Base-by-base conservation (phyloP, 176 grass and related monocot genomes). In the Otatea glauca region DNA sequence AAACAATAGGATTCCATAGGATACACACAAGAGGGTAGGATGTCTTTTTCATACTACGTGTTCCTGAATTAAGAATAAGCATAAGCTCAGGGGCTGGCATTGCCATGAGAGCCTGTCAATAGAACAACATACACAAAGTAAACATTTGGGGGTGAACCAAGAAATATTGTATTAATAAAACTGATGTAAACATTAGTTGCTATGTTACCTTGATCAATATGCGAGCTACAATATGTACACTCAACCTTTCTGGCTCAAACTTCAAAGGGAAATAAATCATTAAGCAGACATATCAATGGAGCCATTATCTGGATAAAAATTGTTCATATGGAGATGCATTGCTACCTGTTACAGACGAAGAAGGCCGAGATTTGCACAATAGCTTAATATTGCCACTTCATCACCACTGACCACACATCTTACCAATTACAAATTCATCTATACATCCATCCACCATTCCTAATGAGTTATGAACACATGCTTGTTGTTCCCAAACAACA, bases 61-160 rank as follows among this genome's bases (percentile, higher is more conserved):
- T 49, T 99, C 96, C 72, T 93, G 96, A 68, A 99, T 99, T 74
- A 99, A 86, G 91, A 96, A 99, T 68, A 99, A 86, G 83, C 96
- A 99, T 18, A 99, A 75, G 55, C 93, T 99, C 96, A 5, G 91
- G 89, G 12, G 84, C 89, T 29, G 96, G 96, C 96, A 92, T 96
- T 86, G 91, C 96, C 96, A 99, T 99, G 69, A 99, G 93, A 84
- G 96, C 93, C 96, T 99, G 86, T 62, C 51, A 88, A 44, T 21
- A 87, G n/a, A 94, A 77, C 65, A 89, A 79, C 39, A 74, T 63
- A n/a, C 18, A 71, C 29, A 66, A 7, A 79, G 45, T 29, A 82
- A 70, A 34, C 5, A 74, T 37, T 59, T 81, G 49, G 59, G 63
- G 83, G 32, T 29, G 41, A 80, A 77, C 21, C 15, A 29, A 79